Evolutionary conservation across 306 rosid species (phyloP).

Genomic region (Prunus salicina): DNA sequence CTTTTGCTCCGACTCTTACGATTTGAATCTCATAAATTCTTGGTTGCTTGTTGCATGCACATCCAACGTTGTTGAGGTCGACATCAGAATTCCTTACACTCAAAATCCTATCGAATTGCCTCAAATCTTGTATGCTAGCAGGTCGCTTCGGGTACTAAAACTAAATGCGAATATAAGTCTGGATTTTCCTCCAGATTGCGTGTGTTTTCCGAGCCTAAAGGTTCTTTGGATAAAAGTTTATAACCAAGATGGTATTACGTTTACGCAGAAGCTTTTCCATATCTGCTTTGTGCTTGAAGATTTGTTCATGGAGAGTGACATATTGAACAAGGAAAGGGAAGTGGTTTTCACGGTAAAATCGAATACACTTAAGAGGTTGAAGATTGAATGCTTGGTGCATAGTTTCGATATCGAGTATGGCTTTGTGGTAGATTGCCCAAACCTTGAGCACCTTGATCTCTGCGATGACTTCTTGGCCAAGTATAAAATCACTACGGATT

Average conservation of each 20-base stretch:
- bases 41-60: constrained; percentile 1
- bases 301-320: neutral
- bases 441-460: neutral
- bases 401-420: neutral
- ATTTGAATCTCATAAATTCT: neutral
- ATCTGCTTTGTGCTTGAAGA: constrained; percentile 12
- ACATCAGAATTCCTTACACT: neutral
- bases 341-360: neutral
- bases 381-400: neutral
- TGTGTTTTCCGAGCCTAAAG: constrained; percentile 16
- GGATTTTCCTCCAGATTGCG: neutral
- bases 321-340: neutral
- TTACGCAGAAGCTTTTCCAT: neutral
- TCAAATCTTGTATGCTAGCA: neutral
- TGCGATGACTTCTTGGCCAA: constrained; percentile 14
- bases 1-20: neutral
- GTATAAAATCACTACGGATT: neutral
- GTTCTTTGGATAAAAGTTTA: neutral
- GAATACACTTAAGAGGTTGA: constrained; percentile 1
- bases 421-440: constrained; percentile 8
- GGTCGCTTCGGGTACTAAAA: constrained; percentile 4
- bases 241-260: neutral
- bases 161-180: neutral
- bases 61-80: neutral
- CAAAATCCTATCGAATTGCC: neutral